Percentiles rank a stretch among this genome's conserved stretches.
Evolutionary conservation across 331 rosid species (phyloP).

Genomic region (Prunus yedoensis): DNA sequence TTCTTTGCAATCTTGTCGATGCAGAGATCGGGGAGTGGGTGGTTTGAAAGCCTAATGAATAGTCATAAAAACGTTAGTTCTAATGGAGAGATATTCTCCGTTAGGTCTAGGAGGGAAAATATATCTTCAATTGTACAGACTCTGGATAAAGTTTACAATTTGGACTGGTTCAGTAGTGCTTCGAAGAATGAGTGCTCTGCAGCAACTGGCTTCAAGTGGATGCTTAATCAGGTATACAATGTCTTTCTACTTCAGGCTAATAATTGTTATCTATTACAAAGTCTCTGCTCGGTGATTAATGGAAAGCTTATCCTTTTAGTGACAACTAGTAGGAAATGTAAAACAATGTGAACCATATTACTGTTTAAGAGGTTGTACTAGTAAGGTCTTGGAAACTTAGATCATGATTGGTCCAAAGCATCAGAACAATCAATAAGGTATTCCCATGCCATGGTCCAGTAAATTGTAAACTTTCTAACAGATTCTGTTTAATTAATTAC

Average conservation of each 20-base stretch:
- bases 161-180: slow-evolving; percentile 96
- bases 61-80: slow-evolving; percentile 86
- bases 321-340: not conserved
- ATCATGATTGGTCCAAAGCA: not conserved
- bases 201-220: slow-evolving; percentile 98
- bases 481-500: not conserved
- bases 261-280: not conserved
- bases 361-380: not conserved
- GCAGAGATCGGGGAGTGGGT: slow-evolving; percentile 98
- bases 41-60: slow-evolving; percentile 94
- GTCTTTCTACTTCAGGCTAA: not conserved
- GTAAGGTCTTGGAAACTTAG: not conserved
- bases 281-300: not conserved
- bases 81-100: slow-evolving; percentile 87
- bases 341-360: not conserved
- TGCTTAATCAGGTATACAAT: slow-evolving; percentile 87
- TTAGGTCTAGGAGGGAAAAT: slow-evolving; percentile 63
- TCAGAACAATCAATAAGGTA: not conserved
- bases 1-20: slow-evolving; percentile 80
- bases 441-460: not conserved
- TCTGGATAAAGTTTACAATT: slow-evolving; percentile 77
- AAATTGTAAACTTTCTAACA: not conserved
- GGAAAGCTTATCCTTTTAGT: not conserved
- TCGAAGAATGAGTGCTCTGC: slow-evolving; percentile 94
- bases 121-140: slow-evolving; percentile 66